These are phyloP conservation scores for Euphorbia corollata DNA, from an alignment of 441 rosid species.

Conservation along the genomic window DNA sequence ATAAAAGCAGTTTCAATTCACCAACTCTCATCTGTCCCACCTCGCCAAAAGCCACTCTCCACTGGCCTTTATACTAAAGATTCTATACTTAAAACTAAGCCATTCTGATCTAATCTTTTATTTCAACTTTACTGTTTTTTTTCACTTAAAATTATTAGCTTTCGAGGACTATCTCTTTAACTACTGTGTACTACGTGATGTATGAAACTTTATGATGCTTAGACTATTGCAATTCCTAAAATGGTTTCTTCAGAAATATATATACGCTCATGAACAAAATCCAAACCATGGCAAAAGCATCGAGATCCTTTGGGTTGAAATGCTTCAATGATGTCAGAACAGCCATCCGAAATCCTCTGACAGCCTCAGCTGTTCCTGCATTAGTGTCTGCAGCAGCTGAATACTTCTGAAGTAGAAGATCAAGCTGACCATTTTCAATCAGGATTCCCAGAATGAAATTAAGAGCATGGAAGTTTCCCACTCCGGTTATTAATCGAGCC, in stretches of 20 bases:
- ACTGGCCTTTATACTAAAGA: too few relatives aligned
- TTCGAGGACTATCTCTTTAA: too few relatives aligned
- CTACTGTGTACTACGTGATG: too few relatives aligned
- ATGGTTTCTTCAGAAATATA: constrained; percentile 8
- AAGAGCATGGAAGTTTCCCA: constrained; percentile 91
- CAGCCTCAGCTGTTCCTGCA: constrained; percentile 77
- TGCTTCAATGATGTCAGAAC: constrained; percentile 89
- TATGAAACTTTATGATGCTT: not conserved
- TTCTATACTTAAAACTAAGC: too few relatives aligned
- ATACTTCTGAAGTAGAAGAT: constrained; percentile 89
- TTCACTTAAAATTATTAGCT: too few relatives aligned
- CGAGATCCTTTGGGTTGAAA: constrained; percentile 78
- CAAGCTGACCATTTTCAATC: constrained; percentile 90
- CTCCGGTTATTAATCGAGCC: constrained; percentile 91
- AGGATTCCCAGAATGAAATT: constrained; percentile 92
- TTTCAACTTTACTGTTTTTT: too few relatives aligned
- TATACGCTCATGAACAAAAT: constrained; percentile 6
- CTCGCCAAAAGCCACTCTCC: too few relatives aligned
- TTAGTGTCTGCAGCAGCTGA: constrained; percentile 84
- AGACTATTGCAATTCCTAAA: not conserved
- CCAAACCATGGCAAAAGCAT: constrained; percentile 94
- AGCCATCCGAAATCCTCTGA: constrained; percentile 94
- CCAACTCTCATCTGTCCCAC: too few relatives aligned
- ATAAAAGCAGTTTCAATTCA: too few relatives aligned
- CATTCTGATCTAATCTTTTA: too few relatives aligned